These are phyloP conservation scores for Mortierella sp. DNA, from an alignment of 371 early-diverging fungal species.

Conservation along the genomic window DNA sequence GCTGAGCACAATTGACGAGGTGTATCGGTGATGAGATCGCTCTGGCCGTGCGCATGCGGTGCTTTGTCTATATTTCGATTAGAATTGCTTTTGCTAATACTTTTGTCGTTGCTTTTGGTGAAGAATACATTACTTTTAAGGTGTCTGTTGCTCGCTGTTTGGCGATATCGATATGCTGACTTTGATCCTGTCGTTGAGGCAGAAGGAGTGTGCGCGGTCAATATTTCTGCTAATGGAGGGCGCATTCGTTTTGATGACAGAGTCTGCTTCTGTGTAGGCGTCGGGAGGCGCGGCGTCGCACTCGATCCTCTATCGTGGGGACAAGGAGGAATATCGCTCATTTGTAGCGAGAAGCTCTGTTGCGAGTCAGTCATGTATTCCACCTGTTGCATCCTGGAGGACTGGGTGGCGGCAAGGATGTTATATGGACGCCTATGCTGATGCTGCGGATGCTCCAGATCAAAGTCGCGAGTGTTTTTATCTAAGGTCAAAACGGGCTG, in stretches of 20 bases:
- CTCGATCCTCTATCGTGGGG: neutral
- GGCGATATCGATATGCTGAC: neutral
- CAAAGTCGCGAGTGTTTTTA: slow-evolving; percentile 6
- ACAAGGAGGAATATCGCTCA: slow-evolving; percentile 1
- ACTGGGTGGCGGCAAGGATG: neutral
- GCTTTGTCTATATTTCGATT: slow-evolving; percentile 6
- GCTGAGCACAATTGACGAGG: neutral
- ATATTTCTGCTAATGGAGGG: slow-evolving; percentile 41
- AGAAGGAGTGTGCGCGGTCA: slow-evolving; percentile 6
- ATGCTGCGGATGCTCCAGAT: neutral
- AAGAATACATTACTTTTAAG: slow-evolving; percentile 7
- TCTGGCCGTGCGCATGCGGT: slow-evolving; percentile 13
- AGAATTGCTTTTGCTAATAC: slow-evolving; percentile 15
- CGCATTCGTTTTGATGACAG: slow-evolving; percentile 45
- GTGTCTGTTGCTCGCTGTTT: neutral
- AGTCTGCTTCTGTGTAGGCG: slow-evolving; percentile 8
- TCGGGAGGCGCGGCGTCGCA: neutral
- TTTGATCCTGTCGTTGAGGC: neutral
- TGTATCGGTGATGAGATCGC: too few relatives aligned
- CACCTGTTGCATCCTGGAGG: slow-evolving; percentile 26
- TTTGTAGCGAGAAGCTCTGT: slow-evolving; percentile 6
- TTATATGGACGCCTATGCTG: neutral
- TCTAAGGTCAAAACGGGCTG: neutral
- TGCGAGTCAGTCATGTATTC: slow-evolving; percentile 26
- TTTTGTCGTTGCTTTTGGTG: slow-evolving; percentile 7